Evolutionary conservation across 345 rosid genomes (phyloP).

Genomic region (Lagerstroemia speciosa): DNA sequence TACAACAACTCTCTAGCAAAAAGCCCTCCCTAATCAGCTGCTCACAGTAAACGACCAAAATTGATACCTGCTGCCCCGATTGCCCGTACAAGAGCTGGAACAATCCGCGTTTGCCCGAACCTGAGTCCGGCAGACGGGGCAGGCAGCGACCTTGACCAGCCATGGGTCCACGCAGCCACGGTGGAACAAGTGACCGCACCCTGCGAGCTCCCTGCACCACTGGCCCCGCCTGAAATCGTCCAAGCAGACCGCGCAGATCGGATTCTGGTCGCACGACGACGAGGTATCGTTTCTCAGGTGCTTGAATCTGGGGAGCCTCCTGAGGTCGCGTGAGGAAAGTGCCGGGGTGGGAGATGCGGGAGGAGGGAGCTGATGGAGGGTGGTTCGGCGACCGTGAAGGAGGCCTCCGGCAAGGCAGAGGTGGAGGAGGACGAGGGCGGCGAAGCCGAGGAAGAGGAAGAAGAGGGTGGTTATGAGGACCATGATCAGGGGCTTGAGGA

Average conservation of each 20-base stretch:
- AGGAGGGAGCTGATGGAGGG: conserved; percentile 25
- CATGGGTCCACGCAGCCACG: conserved; percentile 71
- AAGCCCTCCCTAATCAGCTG: not conserved
- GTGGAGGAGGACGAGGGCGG: conserved; percentile 31
- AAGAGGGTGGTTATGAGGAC: conserved; percentile 46
- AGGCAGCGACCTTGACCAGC: conserved; percentile 60
- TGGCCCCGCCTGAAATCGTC: conserved; percentile 66
- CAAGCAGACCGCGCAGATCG: conserved; percentile 66
- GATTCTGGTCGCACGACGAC: conserved; percentile 10
- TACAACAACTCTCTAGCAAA: not conserved
- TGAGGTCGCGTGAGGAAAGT: conserved; percentile 38
- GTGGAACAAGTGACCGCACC: conserved; percentile 78
- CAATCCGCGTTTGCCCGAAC: conserved; percentile 20
- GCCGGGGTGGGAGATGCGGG: conserved; percentile 24
- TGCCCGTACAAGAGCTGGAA: not conserved
- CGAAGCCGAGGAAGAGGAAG: conserved; percentile 39
- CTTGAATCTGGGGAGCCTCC: conserved; percentile 55
- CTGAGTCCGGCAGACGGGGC: conserved; percentile 61
- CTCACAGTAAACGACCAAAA: not conserved
- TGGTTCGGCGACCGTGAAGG: conserved; percentile 39
- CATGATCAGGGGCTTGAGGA: conserved; percentile 67
- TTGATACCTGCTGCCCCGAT: not conserved
- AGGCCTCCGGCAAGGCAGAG: conserved; percentile 47
- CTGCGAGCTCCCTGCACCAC: conserved; percentile 65
- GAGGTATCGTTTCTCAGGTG: conserved; percentile 15